These are phyloP conservation scores for Solanum hybrid DNA, from an alignment of 305 asterid genomes.

Conservation along the genomic window DNA sequence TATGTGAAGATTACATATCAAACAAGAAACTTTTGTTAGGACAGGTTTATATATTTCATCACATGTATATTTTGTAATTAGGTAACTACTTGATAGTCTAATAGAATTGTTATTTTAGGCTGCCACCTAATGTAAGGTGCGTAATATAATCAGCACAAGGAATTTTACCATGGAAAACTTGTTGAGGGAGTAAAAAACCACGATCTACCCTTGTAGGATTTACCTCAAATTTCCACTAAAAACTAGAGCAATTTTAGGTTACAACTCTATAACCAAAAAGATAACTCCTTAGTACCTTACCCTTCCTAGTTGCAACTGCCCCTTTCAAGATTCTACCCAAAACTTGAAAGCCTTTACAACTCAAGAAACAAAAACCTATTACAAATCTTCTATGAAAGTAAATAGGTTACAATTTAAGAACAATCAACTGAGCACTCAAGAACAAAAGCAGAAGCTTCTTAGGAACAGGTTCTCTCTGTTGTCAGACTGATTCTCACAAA, in stretches of 20 bases:
- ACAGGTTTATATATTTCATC: neutral
- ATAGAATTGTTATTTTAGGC: neutral
- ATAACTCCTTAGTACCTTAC: neutral
- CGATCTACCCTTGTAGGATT: neutral
- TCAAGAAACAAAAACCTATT: neutral
- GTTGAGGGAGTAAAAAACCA: neutral
- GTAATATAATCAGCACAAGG: neutral
- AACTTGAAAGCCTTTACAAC: neutral
- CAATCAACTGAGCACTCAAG: neutral
- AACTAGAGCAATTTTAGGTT: neutral
- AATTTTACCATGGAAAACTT: neutral
- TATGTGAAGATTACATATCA: neutral
- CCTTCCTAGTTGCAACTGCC: neutral
- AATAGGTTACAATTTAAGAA: neutral
- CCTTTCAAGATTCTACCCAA: neutral
- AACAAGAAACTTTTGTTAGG: neutral
- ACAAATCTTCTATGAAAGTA: neutral
- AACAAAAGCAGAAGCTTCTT: neutral
- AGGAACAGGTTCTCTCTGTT: neutral
- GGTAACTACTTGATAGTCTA: neutral
- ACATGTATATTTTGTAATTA: neutral
- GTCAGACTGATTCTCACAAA: neutral
- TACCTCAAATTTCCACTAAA: neutral
- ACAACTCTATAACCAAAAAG: neutral
- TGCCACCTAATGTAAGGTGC: neutral